These are phyloP conservation scores for Shiraia sp. DNA, from an alignment of 2,329 filamentous ascomycete species.

Conservation along the genomic window DNA sequence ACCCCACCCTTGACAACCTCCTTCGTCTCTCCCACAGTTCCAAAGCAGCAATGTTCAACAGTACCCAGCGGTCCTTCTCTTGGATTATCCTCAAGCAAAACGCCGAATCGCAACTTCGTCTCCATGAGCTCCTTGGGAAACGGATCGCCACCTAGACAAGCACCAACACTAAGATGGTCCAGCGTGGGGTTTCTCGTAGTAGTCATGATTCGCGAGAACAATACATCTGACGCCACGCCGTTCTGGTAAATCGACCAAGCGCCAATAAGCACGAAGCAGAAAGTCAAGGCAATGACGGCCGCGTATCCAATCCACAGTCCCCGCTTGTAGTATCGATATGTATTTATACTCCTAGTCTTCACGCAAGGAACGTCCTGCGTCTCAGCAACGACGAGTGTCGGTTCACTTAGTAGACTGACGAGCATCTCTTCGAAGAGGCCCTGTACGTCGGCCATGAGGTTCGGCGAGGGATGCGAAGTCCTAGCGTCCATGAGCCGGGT, in stretches of 20 bases:
- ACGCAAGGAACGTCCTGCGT: constrained; percentile 26
- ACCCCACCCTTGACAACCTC: constrained; percentile 43
- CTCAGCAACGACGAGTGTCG: constrained; percentile 32
- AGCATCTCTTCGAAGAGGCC: constrained; percentile 44
- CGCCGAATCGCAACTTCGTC: constrained; percentile 46
- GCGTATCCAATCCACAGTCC: constrained; percentile 45
- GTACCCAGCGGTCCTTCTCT: constrained; percentile 34
- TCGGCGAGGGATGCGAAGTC: constrained; percentile 31
- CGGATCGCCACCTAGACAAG: constrained; percentile 47
- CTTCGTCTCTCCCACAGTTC: constrained; percentile 42
- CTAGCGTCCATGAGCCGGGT: constrained; percentile 35
- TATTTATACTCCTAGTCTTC: constrained; percentile 30
- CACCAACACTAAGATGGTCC: constrained; percentile 43
- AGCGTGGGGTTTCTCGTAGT: constrained; percentile 46
- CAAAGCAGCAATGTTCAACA: constrained; percentile 47
- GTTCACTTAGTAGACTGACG: constrained; percentile 40
- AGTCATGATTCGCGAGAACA: constrained; percentile 44
- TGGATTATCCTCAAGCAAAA: constrained; percentile 42
- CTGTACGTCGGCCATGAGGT: constrained; percentile 36
- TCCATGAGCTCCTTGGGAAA: constrained; percentile 44
- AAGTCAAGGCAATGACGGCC: constrained; percentile 33
- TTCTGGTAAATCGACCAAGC: constrained; percentile 39
- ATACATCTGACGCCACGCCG: constrained; percentile 41
- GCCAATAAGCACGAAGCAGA: constrained; percentile 37
- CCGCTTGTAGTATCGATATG: constrained; percentile 36